phyloP scores from a whole-genome alignment of 2,329 filamentous ascomycete genomes.

The Metarhizium rileyi region DNA sequence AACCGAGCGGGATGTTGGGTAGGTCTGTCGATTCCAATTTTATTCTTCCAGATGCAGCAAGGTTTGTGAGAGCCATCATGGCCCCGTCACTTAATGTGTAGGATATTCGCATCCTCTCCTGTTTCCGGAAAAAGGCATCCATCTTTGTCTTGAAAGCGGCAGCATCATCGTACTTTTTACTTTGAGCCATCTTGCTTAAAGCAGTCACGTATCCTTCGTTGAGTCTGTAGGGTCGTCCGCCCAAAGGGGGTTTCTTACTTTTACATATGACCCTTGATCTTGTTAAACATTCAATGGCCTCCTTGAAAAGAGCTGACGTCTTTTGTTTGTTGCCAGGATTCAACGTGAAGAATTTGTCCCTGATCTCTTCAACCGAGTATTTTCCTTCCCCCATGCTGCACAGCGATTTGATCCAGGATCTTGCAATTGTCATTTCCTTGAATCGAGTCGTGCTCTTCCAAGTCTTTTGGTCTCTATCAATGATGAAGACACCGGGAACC shows the following conservation, averaged over 20 bases:
- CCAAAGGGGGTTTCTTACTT: conserved; percentile 47
- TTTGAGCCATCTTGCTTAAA: conserved; percentile 46
- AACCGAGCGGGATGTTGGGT: conserved; percentile 57
- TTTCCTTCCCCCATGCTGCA: conserved; percentile 41
- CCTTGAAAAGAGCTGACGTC: conserved; percentile 35
- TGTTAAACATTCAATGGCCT: conserved; percentile 39
- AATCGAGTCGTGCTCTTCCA: conserved; percentile 8
- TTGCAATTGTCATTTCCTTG: conserved; percentile 33
- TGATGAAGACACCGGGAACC: conserved; percentile 32
- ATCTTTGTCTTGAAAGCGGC: conserved; percentile 49
- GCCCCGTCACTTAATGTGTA: conserved; percentile 53
- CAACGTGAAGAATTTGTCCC: conserved; percentile 42
- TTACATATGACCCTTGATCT: conserved; percentile 46
- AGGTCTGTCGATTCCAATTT: conserved; percentile 43
- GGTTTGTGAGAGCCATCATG: conserved; percentile 56
- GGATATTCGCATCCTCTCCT: conserved; percentile 35
- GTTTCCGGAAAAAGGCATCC: conserved; percentile 42
- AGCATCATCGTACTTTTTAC: conserved; percentile 47
- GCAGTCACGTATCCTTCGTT: conserved; percentile 47
- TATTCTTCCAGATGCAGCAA: conserved; percentile 51
- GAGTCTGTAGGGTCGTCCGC: conserved; percentile 53
- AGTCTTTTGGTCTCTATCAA: conserved; percentile 10
- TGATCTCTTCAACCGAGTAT: conserved; percentile 39
- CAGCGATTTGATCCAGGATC: conserved; percentile 50
- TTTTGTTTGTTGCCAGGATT: conserved; percentile 27